These are phyloP conservation scores for Cairneyella variabilis DNA, from an alignment of 495 filamentous ascomycete genomes.

Conservation along the genomic window DNA sequence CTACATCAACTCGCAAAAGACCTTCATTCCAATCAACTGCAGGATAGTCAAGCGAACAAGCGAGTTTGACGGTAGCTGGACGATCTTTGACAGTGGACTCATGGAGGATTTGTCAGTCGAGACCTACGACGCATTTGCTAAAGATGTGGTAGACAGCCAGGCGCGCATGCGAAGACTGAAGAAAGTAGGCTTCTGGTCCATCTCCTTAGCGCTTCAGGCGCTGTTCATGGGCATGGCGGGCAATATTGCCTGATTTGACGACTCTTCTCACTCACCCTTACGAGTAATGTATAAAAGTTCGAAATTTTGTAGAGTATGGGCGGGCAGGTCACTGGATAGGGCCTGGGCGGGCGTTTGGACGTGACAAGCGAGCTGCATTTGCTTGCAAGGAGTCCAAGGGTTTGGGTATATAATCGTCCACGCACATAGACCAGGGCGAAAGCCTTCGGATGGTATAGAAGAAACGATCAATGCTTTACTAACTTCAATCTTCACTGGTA, in stretches of 20 bases:
- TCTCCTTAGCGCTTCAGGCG: constrained; percentile 88
- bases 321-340: background rate
- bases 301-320: constrained; percentile 9
- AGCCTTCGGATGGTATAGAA: background rate
- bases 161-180: constrained; percentile 81
- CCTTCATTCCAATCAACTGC: constrained; percentile 93
- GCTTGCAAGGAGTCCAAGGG: background rate
- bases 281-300: constrained; percentile 8
- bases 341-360: background rate
- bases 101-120: constrained; percentile 96
- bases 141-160: constrained; percentile 81
- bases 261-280: constrained; percentile 7
- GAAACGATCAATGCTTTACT: background rate
- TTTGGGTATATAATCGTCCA: background rate
- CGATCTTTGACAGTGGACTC: constrained; percentile 85
- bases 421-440: background rate
- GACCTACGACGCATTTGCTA: constrained; percentile 88
- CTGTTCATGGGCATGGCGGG: constrained; percentile 93
- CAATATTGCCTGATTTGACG: constrained; percentile 54
- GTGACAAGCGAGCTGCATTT: background rate
- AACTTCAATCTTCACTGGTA: too few relatives aligned
- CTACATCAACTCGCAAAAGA: constrained; percentile 90
- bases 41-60: constrained; percentile 80
- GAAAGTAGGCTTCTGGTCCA: constrained; percentile 94
- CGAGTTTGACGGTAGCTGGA: constrained; percentile 97